These are phyloP conservation scores for Capsicum rhomboideum DNA, from an alignment of 257 asterid genomes.

Conservation along the genomic window DNA sequence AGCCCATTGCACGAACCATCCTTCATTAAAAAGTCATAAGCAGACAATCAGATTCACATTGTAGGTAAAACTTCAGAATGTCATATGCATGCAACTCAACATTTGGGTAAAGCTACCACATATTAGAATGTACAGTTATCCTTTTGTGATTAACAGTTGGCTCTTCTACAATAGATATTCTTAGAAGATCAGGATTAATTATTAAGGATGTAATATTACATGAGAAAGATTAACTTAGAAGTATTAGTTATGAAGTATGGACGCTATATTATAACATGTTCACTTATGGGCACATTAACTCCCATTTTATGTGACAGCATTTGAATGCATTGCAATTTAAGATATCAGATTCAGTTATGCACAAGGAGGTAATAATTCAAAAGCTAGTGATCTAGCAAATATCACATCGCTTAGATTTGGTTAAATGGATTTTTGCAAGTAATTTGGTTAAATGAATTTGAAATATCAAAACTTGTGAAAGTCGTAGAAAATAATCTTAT, in stretches of 20 bases:
- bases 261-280: no score
- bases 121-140: not conserved
- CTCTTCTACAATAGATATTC: not conserved
- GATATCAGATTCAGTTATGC: no score
- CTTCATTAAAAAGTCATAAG: slow-evolving; percentile 31
- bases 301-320: no score
- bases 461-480: not conserved
- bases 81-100: not conserved
- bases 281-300: no score
- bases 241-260: not conserved
- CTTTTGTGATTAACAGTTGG: not conserved
- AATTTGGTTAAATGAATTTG: not conserved
- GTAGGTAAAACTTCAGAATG: slow-evolving; percentile 8
- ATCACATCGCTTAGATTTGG: not conserved
- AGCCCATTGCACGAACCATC: slow-evolving; percentile 99
- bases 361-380: no score
- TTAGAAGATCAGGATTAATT: not conserved
- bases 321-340: no score
- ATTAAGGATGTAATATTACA: not conserved
- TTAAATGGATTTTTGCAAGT: not conserved
- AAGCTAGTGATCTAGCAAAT: not conserved
- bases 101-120: not conserved
- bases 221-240: not conserved
- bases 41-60: slow-evolving; percentile 11
- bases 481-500: not conserved